Evolutionary conservation across 176 grass and related monocot species (phyloP), one percentile per base, ranked within the genome.

Genomic region (Carex cristatella): DNA sequence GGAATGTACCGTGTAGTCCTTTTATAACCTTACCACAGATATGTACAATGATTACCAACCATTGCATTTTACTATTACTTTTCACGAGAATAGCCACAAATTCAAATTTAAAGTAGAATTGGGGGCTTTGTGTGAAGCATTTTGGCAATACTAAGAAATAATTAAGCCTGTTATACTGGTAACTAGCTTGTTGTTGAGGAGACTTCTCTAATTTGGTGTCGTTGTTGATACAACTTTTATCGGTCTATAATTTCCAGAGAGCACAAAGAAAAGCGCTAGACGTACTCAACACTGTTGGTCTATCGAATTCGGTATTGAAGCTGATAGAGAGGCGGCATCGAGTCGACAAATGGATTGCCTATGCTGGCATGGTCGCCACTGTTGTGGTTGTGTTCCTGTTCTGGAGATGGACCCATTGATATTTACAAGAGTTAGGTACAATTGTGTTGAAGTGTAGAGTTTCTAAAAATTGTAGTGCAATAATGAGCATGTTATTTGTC

Each of bases 241-340:
- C 0, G 12, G 44, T 37, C 54, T 58, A 14, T 14, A n/a, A 12
- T 53, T 67, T 89, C 55, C 88, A 99, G 96, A 95, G 87, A 46
- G 91, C 93, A 33, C 96, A 99, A 91, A 94, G 96, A 90, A 99
- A 95, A 85, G 96, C 96, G 18, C 87, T 99, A 69, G 96, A 99
- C 28, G 86, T 99, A 69, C 88, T 99, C 56, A 99, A 99, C 30
- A 99, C 93, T 0, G 91, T 99, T 30, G 96, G 96, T 48, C 87
- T 99, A 61, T 99, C 96, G 1, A 95, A 99, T 79, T 89, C 89
- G 28, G 91, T 95, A 67, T 62, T 99, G 86, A 99, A 95, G 85
- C 88, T 99, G 3, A 95, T 95, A 33, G 96, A 99, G 80, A 90
- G 87, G 85, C 89, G 96, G 32, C 96, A 99, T 65, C 89, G 85